Percentiles rank a stretch among this genome's conserved stretches.
Evolutionary conservation across 2,329 filamentous ascomycete genomes (phyloP).

Genomic region (Stylonectria norvegica): DNA sequence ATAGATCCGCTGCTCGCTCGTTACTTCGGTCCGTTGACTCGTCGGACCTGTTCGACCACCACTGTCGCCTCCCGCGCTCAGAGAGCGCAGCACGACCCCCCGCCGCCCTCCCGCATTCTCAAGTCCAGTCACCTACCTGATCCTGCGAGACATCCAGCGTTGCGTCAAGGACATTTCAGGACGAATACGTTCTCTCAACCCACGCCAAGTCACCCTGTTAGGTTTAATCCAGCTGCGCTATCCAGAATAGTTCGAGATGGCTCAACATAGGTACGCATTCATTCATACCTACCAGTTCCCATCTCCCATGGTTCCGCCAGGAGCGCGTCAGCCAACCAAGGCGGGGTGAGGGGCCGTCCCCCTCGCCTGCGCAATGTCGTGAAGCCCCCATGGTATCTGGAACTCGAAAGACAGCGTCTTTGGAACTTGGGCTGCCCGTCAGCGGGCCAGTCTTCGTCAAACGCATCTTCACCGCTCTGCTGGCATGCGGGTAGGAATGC

Average conservation of each 20-base stretch:
- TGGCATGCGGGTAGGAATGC: not conserved
- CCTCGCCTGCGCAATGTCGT: not conserved
- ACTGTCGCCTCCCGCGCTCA: too few relatives aligned
- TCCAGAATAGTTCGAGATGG: slow-evolving; percentile 32
- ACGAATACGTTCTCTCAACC: too few relatives aligned
- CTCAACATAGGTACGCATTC: slow-evolving; percentile 32
- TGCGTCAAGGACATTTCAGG: too few relatives aligned
- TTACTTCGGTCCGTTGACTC: too few relatives aligned
- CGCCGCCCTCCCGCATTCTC: not conserved
- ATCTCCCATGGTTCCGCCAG: too few relatives aligned
- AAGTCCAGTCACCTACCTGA: not conserved
- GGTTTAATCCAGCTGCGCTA: too few relatives aligned
- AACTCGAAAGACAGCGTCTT: slow-evolving; percentile 2
- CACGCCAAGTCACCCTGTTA: too few relatives aligned
- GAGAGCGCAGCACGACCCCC: too few relatives aligned
- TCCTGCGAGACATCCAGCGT: slow-evolving; percentile 1
- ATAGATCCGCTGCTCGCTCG: too few relatives aligned
- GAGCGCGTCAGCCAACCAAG: slow-evolving; percentile 6
- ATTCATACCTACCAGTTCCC: slow-evolving; percentile 4
- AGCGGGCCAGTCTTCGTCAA: not conserved
- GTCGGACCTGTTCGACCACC: too few relatives aligned
- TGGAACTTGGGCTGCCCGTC: not conserved
- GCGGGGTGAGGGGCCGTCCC: slow-evolving; percentile 17
- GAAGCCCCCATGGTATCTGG: slow-evolving; percentile 1
- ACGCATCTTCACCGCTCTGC: not conserved